A percentile compares a stretch with the other conserved stretches of the same genome.
Evolutionary conservation across 768 basidiomycete species (phyloP).

Genomic region (Crepidotus variabilis): DNA sequence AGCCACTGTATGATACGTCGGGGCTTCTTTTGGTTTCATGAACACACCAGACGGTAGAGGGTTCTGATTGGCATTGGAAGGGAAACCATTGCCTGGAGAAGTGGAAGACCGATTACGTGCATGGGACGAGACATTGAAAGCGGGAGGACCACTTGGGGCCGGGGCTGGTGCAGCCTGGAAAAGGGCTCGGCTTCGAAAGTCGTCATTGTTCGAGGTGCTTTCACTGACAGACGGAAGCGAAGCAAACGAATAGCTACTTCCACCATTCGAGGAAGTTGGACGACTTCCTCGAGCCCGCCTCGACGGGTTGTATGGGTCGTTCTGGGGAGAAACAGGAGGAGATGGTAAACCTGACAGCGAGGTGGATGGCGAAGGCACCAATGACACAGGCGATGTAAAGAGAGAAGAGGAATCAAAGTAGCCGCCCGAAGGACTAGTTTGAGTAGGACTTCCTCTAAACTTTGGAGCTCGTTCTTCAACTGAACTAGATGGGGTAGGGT

Average conservation of each 20-base stretch:
- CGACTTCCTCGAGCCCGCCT: neutral
- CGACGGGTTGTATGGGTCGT: neutral
- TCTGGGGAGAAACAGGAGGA: neutral
- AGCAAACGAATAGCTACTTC: neutral
- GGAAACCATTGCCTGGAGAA: neutral
- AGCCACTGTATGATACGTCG: neutral
- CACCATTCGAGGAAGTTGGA: neutral
- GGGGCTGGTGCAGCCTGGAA: neutral
- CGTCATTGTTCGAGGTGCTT: neutral
- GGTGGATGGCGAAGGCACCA: neutral
- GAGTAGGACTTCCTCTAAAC: neutral
- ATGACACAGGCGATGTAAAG: neutral
- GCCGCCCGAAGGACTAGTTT: neutral
- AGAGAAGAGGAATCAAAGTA: neutral
- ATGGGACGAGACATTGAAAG: neutral
- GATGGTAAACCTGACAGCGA: neutral
- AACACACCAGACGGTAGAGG: neutral
- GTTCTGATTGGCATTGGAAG: neutral
- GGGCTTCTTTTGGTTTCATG: slow-evolving; percentile 3
- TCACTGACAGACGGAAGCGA: neutral
- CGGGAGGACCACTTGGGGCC: neutral
- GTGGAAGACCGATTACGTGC: neutral
- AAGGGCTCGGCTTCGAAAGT: neutral
- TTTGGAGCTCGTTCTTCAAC: neutral
- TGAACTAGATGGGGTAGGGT: neutral